Percentiles rank a stretch among this genome's conserved stretches.
Evolutionary conservation across 129 eudicot species (phyloP).

Genomic region (Escallonia rubra): DNA sequence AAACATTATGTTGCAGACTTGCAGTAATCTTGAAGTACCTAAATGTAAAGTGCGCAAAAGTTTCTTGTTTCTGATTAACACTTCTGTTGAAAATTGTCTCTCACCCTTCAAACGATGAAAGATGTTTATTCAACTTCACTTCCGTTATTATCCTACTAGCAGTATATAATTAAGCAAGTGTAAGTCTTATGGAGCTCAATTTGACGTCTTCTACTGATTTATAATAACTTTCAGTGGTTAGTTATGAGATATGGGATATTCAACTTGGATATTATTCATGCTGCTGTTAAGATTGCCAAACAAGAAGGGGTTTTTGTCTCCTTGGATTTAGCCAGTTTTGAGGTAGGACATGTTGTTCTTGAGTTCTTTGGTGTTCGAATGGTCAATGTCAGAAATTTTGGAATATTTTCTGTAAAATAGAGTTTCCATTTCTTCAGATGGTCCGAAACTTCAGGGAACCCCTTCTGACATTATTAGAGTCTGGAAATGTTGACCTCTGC

Average conservation of each 20-base stretch:
- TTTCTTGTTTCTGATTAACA: too few species aligned
- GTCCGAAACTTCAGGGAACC: constrained; percentile 68
- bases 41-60: too few species aligned
- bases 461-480: constrained; percentile 71
- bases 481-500: constrained; percentile 91
- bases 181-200: background rate
- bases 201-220: background rate
- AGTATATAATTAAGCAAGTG: too few species aligned
- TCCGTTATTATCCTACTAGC: too few species aligned
- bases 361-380: background rate
- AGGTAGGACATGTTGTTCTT: constrained; percentile 38
- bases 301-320: constrained; percentile 77
- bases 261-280: constrained; percentile 68
- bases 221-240: constrained; percentile 61
- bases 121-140: background rate
- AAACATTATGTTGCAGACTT: too few species aligned
- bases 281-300: constrained; percentile 78
- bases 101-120: background rate
- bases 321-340: constrained; percentile 96
- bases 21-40: too few species aligned
- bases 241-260: constrained; percentile 72
- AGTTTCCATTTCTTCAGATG: constrained; percentile 50
- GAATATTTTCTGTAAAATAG: background rate
- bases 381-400: background rate
- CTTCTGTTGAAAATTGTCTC: background rate